Evolutionary conservation across 345 rosid genomes (phyloP).

Genomic region (Euphorbia lathyris): DNA sequence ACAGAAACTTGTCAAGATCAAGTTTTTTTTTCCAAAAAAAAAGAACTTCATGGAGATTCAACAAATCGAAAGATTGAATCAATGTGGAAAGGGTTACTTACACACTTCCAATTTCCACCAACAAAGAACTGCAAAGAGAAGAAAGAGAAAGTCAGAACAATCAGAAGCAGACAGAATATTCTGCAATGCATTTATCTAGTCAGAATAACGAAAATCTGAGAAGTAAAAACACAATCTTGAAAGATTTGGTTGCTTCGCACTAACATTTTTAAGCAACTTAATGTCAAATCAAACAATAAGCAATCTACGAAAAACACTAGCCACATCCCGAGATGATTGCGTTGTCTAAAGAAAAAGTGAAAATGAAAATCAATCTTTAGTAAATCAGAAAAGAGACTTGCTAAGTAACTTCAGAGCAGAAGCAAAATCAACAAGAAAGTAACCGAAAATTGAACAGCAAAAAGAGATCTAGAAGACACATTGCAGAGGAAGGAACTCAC

Average conservation of each 20-base stretch:
- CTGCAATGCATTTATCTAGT: neutral
- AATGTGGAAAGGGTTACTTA: conserved; percentile 37
- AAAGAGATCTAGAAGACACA: conserved; percentile 3
- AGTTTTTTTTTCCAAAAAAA: neutral
- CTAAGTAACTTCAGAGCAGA: too few relatives aligned
- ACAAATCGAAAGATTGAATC: neutral
- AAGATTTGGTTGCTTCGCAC: neutral
- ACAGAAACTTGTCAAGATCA: neutral
- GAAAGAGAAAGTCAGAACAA: neutral
- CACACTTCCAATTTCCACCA: conserved; percentile 99
- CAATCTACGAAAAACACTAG: too few relatives aligned
- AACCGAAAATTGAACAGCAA: neutral
- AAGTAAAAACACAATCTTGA: neutral
- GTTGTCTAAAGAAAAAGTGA: too few relatives aligned
- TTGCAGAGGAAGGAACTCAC: conserved; percentile 28
- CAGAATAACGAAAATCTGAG: neutral
- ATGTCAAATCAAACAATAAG: neutral
- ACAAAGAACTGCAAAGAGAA: conserved; percentile 88
- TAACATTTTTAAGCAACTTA: neutral
- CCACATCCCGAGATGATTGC: too few relatives aligned
- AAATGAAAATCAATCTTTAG: too few relatives aligned
- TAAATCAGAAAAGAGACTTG: too few relatives aligned
- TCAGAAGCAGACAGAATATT: neutral
- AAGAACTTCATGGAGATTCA: neutral
- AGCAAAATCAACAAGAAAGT: too few relatives aligned